phyloP scores from a whole-genome alignment of 345 rosid genomes.

The Stellera chamaejasme region DNA sequence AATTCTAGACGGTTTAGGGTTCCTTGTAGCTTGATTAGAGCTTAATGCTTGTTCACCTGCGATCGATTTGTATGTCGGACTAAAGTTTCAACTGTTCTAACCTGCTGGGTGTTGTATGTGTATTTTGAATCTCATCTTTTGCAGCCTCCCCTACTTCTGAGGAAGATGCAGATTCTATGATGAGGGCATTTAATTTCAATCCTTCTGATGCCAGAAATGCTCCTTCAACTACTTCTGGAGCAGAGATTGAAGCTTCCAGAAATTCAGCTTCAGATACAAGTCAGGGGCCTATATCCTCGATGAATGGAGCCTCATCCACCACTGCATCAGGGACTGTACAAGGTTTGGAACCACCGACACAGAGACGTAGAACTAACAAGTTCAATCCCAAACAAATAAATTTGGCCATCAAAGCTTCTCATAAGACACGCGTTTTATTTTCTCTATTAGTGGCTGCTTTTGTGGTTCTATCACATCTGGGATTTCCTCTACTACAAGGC shows the following conservation, averaged over 20 bases:
- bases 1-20: no score
- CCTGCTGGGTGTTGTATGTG: not conserved
- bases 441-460: conserved; percentile 38
- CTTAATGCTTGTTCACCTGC: no score
- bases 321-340: conserved; percentile 20
- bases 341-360: conserved; percentile 7
- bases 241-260: conserved; percentile 12
- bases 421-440: conserved; percentile 34
- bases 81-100: not conserved
- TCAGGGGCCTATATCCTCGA: conserved; percentile 14
- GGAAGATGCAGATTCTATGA: not conserved
- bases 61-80: not conserved
- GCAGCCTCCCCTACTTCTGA: no score
- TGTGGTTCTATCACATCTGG: conserved; percentile 43
- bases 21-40: no score
- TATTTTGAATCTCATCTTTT: no score
- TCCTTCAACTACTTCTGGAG: not conserved
- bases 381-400: conserved; percentile 46
- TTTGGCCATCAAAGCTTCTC: conserved; percentile 49
- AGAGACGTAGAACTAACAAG: conserved; percentile 1
- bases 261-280: conserved; percentile 17
- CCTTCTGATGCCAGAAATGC: conserved; percentile 11
- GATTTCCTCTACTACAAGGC: conserved; percentile 46
- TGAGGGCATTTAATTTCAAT: not conserved
- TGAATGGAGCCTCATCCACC: conserved; percentile 23